Evolutionary conservation across 805 yeast species (phyloP), one percentile per base, ranked within the genome.

Genomic region (Suhomyces prunicola): DNA sequence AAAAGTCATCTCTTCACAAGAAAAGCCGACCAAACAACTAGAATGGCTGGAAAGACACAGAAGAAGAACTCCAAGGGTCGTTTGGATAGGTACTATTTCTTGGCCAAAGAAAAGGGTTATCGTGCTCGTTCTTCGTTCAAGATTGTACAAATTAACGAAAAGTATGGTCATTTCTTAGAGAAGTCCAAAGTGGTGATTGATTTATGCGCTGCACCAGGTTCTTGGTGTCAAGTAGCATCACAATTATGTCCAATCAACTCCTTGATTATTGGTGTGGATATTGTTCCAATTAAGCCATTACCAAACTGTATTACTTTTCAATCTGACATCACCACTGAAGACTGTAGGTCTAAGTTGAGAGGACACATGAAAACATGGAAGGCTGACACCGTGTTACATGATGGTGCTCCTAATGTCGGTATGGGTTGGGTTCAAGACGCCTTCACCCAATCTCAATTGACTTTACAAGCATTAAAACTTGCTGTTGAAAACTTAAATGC

Each of bases 381-480:
- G 64, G 99, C 98, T 1, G 98, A 94, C 67, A 90, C 96, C 0
- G 98, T 94, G 17, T 76, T 94, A 66, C 99, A 94, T 73, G 99
- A 94, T 80, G 99, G 99, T 86, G 99, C 99, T 27, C 99, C 99
- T 29, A 94, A 94, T 66, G 98, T 94, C 63, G 99, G 99, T 86
- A 80, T 94, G 66, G 96, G 97, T n/a, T 94, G 99, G 99, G 94
- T 89, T 19, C 99, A 94, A 72, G 99, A 94, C 83, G 99, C 99
- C 1, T 94, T 90, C 74, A 90, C 98, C 1, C 99, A 94, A 75
- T 90, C 97, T 26, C 98, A 93, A 67, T 83, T 94, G 61, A 96
- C 97, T 29, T 77, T 94, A 60, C 97, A 92, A 75, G 96, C 98
- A 31, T 78, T 94, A 64, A 90, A 87, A 69, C 78, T 94, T 55